These are phyloP conservation scores for Coelastrella sp. DNA, from an alignment of 139 green algal genomes.

Conservation along the genomic window DNA sequence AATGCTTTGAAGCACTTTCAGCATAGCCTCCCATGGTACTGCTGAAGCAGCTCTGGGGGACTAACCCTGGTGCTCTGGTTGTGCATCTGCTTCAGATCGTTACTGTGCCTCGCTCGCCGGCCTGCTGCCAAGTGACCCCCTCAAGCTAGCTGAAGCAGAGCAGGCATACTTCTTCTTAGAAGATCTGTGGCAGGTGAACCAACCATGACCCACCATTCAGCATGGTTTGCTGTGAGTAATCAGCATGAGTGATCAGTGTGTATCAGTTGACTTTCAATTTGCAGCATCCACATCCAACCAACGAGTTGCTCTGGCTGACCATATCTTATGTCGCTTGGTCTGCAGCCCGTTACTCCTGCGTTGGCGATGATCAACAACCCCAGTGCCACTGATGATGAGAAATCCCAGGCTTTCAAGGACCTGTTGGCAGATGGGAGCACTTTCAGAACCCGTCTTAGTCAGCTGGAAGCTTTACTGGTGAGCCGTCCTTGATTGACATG, in stretches of 20 bases:
- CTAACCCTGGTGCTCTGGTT: background rate
- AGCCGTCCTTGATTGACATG: background rate
- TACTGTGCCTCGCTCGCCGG: slow-evolving; percentile 26
- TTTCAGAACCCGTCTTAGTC: background rate
- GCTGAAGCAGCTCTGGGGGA: background rate
- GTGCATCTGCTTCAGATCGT: slow-evolving; percentile 7
- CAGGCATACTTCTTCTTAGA: slow-evolving; percentile 42
- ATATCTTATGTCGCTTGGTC: background rate
- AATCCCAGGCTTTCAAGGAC: slow-evolving; percentile 46
- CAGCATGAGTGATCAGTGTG: background rate
- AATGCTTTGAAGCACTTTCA: background rate
- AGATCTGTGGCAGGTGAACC: slow-evolving; percentile 32
- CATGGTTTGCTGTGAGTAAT: background rate
- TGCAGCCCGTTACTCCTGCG: background rate
- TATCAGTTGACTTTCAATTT: background rate
- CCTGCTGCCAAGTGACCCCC: slow-evolving; percentile 27
- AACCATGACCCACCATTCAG: background rate
- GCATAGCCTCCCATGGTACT: background rate
- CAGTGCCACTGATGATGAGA: slow-evolving; percentile 42
- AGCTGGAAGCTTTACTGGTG: slow-evolving; percentile 9
- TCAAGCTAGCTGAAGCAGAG: slow-evolving; percentile 11
- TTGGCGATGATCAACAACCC: slow-evolving; percentile 32
- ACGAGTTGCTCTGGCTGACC: background rate
- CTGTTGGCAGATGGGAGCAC: background rate
- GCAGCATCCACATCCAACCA: background rate